Base-by-base conservation (phyloP, 495 filamentous ascomycete genomes). In the Trichoderma erinaceum region DNA sequence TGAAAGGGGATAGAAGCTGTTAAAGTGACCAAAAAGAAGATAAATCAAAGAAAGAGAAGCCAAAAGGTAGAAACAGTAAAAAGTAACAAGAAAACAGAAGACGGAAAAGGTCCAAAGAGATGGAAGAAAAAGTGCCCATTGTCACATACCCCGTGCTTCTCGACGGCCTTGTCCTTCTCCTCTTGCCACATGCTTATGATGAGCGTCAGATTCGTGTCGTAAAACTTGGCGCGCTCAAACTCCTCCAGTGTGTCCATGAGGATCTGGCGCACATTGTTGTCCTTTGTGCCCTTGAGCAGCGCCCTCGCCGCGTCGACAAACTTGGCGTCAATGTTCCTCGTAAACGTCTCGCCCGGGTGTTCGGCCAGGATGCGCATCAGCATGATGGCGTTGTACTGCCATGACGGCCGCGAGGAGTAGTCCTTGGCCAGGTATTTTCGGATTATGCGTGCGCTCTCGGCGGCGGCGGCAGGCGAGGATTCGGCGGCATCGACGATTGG, bases 311-410 rank as follows among this genome's bases (percentile, higher is more conserved):
- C 85, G 35, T 86, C 77, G 35, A 89, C 82, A 73, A 97, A 98
- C 71, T 93, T 92, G 64, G 79, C 77, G 73, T 97, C 94, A 10
- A 97, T 73, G 74, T 96, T 92, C 67, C 89, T 84, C 12, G 93
- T 95, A 75, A 99, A 98, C 18, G 87, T 91, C 68, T 81, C 84
- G 29, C 95, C 96, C 0, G 95, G 95, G 76, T 99, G 97, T 75
- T 98, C 93, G 67, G 85, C 82, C 43, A 99, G 82, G 74, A 99
- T 99, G 50, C 95, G 89, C 67, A 93, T 85, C 64, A 99, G 83
- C 96, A 98, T 99, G 71, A 98, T 89, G 66, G 90, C 89, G 80
- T 98, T 97, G 82, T 97, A 97, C 78, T 98, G 95, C 48, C 87
- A 85, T 68, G 90, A 85, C 23, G 88, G 86, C 80, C 73, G 75